Base-by-base conservation (phyloP, 2,329 filamentous ascomycete genomes). In the Macroventuria anomochaeta region DNA sequence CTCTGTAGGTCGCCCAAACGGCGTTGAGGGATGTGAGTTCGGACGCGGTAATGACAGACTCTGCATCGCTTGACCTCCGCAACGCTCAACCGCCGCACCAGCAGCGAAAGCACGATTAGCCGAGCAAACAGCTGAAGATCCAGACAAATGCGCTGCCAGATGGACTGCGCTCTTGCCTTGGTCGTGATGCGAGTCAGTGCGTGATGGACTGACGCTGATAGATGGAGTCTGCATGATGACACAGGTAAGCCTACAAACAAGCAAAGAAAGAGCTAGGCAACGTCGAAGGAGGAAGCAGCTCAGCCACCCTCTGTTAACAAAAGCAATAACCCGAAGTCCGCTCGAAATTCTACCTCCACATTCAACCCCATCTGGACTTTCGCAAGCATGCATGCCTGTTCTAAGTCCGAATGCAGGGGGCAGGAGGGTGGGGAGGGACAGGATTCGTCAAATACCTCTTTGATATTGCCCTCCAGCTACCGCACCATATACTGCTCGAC, bases 51-150 rank as follows among this genome's bases (percentile, higher is more conserved):
- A 66, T 61, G 68, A 67, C 71, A 75, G 71, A 70, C 69, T 73
- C 71, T 74, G 72, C 74, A 76, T 76, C 68, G 71, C 67, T 74
- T 69, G 67, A 66, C 65, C 64, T 65, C 64, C 62, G 64, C 66
- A 63, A 61, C 64, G 68, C 69, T 72, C 70, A 61, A 64, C 67
- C 63, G 69, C 68, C 59, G 69, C 66, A 61, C 65, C 63, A 61
- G 65, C 67, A 72, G 69, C 69, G 55, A 65, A 65, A 69, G 67
- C 67, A 60, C 62, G 67, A 62, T 56, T 55, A 59, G 66, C 54
- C 53, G 62, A 46, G 58, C 63, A 59, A 59, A 59, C 55, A 56
- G 60, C 58, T 53, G 64, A 52, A 54, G 57, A 48, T 29, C 48
- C 59, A 58, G 58, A 55, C 38, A 50, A 52, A 53, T 52, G 49